Base-by-base conservation (phyloP, 1,284 basidiomycete genomes). In the Amylostereum areolatum region DNA sequence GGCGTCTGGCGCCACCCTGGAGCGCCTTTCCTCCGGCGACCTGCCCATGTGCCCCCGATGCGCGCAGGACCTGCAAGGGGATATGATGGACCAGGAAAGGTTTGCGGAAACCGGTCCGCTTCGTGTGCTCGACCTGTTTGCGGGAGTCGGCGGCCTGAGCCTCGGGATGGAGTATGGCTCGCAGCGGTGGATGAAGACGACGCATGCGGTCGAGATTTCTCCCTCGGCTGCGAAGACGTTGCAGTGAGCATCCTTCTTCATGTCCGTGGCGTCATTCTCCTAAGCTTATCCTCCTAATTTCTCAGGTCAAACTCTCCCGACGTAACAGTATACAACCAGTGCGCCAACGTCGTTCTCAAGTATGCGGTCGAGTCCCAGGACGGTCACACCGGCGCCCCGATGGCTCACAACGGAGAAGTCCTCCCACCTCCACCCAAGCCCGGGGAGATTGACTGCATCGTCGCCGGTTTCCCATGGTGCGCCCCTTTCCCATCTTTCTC, bases 391-490 rank as follows among this genome's bases (percentile, higher is more conserved):
- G 66, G 71, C 5, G 59, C 61, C 0, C 64, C 62, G 10, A 70
- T 73, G n/a, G 67, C 61, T 37, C 64, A 56, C 25, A 41, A 58
- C 5, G 40, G 65, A 45, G 58, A 68, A 6, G 59, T 59, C 5
- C 53, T 80, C 7, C 74, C 73, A 5, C 59, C 63, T 5, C 74
- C 76, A 24, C 77, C 77, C 2, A 66, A 65, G 37, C 75, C 72
- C 4, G 73, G 70, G 11, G 71, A 80, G 3, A 74, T 86, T 39
- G 75, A 86, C 44, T 72, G 79, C 33, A 72, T 90, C 24, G 64
- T 78, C 11, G 75, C 81, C 8, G 87, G 88, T 0, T 85, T 89
- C 56, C 87, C 87, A 44, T 90, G 88, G 86, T 83, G 62, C 46
- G 68, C 59, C 5, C 8, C 34, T 43, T n/a, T 45, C n/a, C 35